Base-by-base conservation (phyloP, 176 grass and related monocot genomes). In the Juncus inflexus region DNA sequence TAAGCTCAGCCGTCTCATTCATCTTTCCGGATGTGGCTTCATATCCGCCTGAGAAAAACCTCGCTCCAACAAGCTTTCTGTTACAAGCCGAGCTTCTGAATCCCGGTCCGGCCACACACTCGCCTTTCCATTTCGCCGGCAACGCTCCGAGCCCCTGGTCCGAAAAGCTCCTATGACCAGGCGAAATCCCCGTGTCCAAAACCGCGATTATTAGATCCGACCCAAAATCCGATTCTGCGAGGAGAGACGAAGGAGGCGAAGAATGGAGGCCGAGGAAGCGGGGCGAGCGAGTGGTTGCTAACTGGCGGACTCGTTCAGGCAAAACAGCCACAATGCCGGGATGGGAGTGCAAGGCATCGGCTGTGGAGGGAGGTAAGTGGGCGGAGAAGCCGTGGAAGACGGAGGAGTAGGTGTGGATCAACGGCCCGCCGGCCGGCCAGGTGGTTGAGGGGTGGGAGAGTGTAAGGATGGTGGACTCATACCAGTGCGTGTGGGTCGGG, bases 401-500 rank as follows among this genome's bases (percentile, higher is more conserved):
- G 0, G 87, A 63, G n/a, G 91, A 86, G 77, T 96, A 96, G 49
- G 87, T 91, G 74, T 96, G 91, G 70, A 96, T 88, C 2, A 91
- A 43, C 8, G 84, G 84, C 37, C 84, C 84, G 1, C 91, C 91
- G 57, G 69, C 69, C 0, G 77, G 79, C 79, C 87, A 88, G 19
- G 12, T 68, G 37, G 58, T 47, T 12, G 40, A 57, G 55, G 37
- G 51, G 0, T 78, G 78, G 9, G 83, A 65, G 49, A 85, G 82
- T 37, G 77, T 40, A 42, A 81, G 50, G 54, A 96, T 60, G 16
- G 71, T 71, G 50, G 87, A 79, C 75, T 96, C 84, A 63, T 96
- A 96, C 91, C 87, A 96, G 79, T 96, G 91, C 60, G 74, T 73
- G 79, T 96, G 91, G 19, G 91, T 96, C 56, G 87, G 87, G 63